A percentile compares a stretch with the other conserved stretches of the same genome.
phyloP scores from a whole-genome alignment of 805 yeast species.

The Wickerhamiella parazyma region DNA sequence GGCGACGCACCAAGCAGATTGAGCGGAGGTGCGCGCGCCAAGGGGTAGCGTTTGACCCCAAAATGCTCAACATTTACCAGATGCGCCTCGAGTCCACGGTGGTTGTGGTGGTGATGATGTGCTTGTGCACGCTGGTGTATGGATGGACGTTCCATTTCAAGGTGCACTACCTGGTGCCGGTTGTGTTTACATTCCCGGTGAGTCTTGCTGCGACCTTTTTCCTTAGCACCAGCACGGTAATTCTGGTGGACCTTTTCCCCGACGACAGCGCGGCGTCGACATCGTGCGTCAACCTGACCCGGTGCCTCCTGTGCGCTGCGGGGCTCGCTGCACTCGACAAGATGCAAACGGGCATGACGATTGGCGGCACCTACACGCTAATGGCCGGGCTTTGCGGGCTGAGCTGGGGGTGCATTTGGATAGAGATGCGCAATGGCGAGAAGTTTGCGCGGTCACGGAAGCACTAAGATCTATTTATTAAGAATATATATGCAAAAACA shows the following conservation, averaged over 20 bases:
- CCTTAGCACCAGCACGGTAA: slow-evolving; percentile 44
- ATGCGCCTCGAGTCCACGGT: slow-evolving; percentile 40
- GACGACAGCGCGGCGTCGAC: slow-evolving; percentile 57
- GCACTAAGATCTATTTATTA: no score
- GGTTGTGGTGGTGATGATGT: slow-evolving; percentile 31
- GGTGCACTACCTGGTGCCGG: slow-evolving; percentile 39
- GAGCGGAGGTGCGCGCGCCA: slow-evolving; percentile 18
- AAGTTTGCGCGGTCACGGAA: background rate
- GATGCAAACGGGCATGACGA: slow-evolving; percentile 43
- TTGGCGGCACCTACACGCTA: slow-evolving; percentile 72
- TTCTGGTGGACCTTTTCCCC: slow-evolving; percentile 69
- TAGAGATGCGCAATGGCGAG: slow-evolving; percentile 3
- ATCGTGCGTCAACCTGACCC: slow-evolving; percentile 53
- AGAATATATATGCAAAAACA: no score
- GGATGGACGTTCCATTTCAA: slow-evolving; percentile 59
- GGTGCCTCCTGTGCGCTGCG: slow-evolving; percentile 63
- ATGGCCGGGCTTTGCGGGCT: slow-evolving; percentile 34
- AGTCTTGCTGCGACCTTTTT: slow-evolving; percentile 48
- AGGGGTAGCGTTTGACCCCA: slow-evolving; percentile 27
- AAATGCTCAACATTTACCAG: slow-evolving; percentile 31
- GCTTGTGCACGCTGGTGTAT: slow-evolving; percentile 36
- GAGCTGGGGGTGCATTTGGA: slow-evolving; percentile 12
- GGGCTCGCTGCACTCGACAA: slow-evolving; percentile 52
- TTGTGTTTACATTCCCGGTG: slow-evolving; percentile 43
- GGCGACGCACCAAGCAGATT: slow-evolving; percentile 17